A percentile compares a stretch with the other conserved stretches of the same genome.
Evolutionary conservation across 305 asterid species (phyloP).

Genomic region (Fraxinus sp.): DNA sequence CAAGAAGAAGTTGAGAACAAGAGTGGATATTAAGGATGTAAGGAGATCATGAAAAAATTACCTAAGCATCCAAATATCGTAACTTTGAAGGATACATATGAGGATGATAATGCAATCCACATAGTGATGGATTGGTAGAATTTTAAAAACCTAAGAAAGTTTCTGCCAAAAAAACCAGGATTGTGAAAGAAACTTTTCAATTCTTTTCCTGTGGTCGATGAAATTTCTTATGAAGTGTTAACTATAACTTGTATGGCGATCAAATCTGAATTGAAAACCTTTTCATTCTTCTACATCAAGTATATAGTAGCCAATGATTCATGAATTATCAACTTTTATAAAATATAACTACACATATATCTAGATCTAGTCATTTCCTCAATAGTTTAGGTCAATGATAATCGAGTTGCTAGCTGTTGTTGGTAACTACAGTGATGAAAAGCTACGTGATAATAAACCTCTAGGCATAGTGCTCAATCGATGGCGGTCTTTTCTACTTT

Average conservation of each 20-base stretch:
- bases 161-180: background rate
- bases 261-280: background rate
- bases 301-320: background rate
- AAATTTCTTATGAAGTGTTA: background rate
- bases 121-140: constrained; percentile 21
- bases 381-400: background rate
- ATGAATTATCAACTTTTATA: background rate
- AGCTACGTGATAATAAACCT: no score
- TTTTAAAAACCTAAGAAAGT: background rate
- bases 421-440: background rate
- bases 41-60: constrained; percentile 21
- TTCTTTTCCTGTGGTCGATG: background rate
- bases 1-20: constrained; percentile 19
- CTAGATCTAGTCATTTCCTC: background rate
- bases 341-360: background rate
- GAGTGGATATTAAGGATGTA: constrained; percentile 24
- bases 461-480: no score
- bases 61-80: constrained; percentile 23
- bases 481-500: no score
- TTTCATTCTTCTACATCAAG: background rate
- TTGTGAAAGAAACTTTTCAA: background rate
- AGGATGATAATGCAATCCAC: constrained; percentile 25
- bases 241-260: background rate
- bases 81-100: constrained; percentile 19
- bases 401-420: background rate